Percentiles rank a stretch among this genome's conserved stretches.
Evolutionary conservation across 1,284 basidiomycete genomes (phyloP).

Genomic region (Pseudozyma pruni): DNA sequence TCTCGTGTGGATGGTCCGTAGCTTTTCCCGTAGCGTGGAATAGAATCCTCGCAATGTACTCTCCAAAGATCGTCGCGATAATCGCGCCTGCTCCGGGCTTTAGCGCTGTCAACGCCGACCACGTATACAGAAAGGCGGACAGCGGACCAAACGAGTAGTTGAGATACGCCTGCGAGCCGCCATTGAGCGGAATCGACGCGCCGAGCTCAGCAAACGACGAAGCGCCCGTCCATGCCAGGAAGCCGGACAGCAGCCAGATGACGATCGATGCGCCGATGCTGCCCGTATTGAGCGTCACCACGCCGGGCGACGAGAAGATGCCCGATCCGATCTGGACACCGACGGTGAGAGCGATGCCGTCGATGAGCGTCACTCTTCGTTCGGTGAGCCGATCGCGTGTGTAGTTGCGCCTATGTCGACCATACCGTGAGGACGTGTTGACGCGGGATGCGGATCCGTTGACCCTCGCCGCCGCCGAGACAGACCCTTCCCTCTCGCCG

Average conservation of each 20-base stretch:
- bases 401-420: slow-evolving; percentile 20
- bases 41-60: slow-evolving; percentile 80
- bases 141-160: slow-evolving; percentile 78
- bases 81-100: slow-evolving; percentile 74
- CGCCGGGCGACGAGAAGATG: slow-evolving; percentile 66
- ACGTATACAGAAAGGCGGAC: slow-evolving; percentile 71
- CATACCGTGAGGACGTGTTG: not conserved
- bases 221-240: slow-evolving; percentile 64
- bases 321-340: slow-evolving; percentile 66
- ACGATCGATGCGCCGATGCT: slow-evolving; percentile 59
- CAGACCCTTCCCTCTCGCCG: slow-evolving; percentile 45
- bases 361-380: slow-evolving; percentile 35
- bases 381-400: slow-evolving; percentile 18
- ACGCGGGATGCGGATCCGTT: slow-evolving; percentile 5
- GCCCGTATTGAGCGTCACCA: slow-evolving; percentile 63
- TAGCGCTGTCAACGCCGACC: slow-evolving; percentile 68
- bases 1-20: slow-evolving; percentile 76
- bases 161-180: slow-evolving; percentile 76
- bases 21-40: slow-evolving; percentile 69
- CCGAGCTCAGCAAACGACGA: slow-evolving; percentile 77
- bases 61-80: slow-evolving; percentile 72
- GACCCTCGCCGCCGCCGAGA: slow-evolving; percentile 12
- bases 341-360: slow-evolving; percentile 57
- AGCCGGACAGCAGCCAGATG: slow-evolving; percentile 62
- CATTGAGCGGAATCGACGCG: slow-evolving; percentile 72